phyloP scores from a whole-genome alignment of 306 rosid species.

The Quercus dentata region DNA sequence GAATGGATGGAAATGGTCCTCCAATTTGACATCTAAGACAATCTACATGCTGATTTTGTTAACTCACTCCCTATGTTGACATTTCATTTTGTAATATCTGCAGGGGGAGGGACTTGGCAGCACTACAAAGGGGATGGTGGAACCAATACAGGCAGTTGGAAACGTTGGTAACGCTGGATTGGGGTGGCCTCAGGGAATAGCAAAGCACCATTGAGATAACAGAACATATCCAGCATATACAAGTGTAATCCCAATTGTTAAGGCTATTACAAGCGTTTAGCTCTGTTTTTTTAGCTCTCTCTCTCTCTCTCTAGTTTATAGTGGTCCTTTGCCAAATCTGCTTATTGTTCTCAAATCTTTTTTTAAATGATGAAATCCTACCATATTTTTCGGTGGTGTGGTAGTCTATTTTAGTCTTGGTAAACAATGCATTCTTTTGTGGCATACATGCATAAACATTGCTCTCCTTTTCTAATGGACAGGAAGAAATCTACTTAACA shows the following conservation, averaged over 20 bases:
- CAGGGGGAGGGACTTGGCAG: conserved; percentile 92
- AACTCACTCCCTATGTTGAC: neutral
- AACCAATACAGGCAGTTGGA: conserved; percentile 67
- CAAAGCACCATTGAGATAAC: conserved; percentile 1
- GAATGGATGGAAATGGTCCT: too few species aligned
- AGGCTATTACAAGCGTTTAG: neutral
- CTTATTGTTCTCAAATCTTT: too few species aligned
- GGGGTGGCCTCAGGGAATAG: conserved; percentile 60
- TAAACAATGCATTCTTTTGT: too few species aligned
- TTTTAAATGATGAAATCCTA: too few species aligned
- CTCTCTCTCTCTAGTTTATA: too few species aligned
- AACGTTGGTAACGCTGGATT: conserved; percentile 74
- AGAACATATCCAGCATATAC: neutral
- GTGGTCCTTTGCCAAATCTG: too few species aligned
- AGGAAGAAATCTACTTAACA: too few species aligned
- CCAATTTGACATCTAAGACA: neutral
- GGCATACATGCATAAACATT: too few species aligned
- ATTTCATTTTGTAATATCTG: neutral
- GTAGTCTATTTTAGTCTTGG: too few species aligned
- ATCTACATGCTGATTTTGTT: neutral
- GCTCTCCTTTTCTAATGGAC: too few species aligned
- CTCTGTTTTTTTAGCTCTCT: too few species aligned
- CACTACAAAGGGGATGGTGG: conserved; percentile 61
- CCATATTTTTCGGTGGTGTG: too few species aligned
- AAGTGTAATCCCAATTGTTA: neutral